Evolutionary conservation across 2,329 filamentous ascomycete species (phyloP), one percentile per base, ranked within the genome.

Genomic region (Fusarium hostae): DNA sequence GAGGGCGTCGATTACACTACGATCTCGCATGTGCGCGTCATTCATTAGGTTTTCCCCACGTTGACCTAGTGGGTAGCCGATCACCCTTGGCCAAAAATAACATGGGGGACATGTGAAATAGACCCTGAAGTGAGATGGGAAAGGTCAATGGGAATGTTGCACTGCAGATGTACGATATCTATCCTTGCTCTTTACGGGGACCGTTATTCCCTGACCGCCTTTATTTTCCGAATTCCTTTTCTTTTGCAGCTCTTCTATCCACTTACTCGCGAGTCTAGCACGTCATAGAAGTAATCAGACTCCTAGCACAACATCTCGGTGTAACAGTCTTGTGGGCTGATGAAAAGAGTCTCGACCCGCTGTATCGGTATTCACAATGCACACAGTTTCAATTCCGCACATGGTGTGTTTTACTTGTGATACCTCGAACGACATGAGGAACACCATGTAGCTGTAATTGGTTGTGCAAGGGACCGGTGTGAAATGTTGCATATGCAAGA

Each of bases 11-110:
- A 73, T 73, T 73, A 73, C 71, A 57, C 71, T 58, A 68, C 58
- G 45, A 68, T 55, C 40, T 68, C 24, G 63, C 62, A 73, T 73
- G 71, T 73, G 71, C 71, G 71, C 71, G 67, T 73, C 71, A 73
- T 73, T 44, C 35, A 72, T 68, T 30, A 51, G 32, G 26, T 22
- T 39, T 22, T 50, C 22, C 56, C 52, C 69, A 72, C 61, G 59
- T 56, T 35, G 12, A 30, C 50, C 32, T 26, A 41, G 20, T 39
- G 12, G 22, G 20, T 22, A 22, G n/a, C 12, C 22, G n/a, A 15
- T 7, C 13, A 15, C 47, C 15, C 45, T 50, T 26, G 32, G 9
- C 34, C 26, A 35, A 13, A 20, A 34, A 12, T 34, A 28, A 34
- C 30, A 32, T 6, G 13, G 32, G 45, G 30, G 47, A 5, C 43